Evolutionary conservation across 164 flowering plant species (phyloP), one percentile per base, ranked within the genome.

Genomic region (Tinospora cordifolia): DNA sequence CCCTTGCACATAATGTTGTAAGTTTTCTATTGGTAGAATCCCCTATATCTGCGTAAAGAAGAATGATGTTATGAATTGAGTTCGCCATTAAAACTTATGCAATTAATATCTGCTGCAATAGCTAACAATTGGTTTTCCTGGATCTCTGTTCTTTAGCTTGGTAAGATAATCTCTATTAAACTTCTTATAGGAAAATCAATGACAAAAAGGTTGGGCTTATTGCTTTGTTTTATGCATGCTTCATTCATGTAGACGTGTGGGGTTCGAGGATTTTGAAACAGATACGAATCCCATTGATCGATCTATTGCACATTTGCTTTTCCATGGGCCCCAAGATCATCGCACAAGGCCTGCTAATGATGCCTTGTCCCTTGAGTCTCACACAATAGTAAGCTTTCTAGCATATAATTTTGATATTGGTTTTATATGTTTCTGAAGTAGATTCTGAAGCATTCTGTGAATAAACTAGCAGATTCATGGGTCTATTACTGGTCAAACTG

Each of bases 271-370:
- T 72, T 81, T 88, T 63, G 98, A 92, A 78, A 87, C 94, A 36
- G 84, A 83, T 69, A 92, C 98, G 72, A 92, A 92, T 75, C 93
- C 96, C 25, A 86, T 92, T 30, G 98, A 92, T 71, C 87, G 98
- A 54, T 85, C 96, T 7, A 84, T 92, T 64, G 98, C 96, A 38
- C 90, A 87, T 77, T 74, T 92, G 72, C 83, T 92, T 73, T 92
- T 90, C 72, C 89, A 90, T 78, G 80, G 87, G 76, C 86, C 96
- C 25, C 70, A 81, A 26, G 87, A 84, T 57, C 72, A 82, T 38
- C 80, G 83, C 44, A 40, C 57, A 21, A 38, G 60, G 65, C 74
- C 78, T 71, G 65, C 74, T n/a, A 75, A 62, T 64, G 86, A 78
- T 69, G 69, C 74, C 46, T 40, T 74, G 24, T 59, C 82, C 26